Evolutionary conservation across 495 filamentous ascomycete species (phyloP), one percentile per base, ranked within the genome.

Genomic region (Neurospora tetraspora): DNA sequence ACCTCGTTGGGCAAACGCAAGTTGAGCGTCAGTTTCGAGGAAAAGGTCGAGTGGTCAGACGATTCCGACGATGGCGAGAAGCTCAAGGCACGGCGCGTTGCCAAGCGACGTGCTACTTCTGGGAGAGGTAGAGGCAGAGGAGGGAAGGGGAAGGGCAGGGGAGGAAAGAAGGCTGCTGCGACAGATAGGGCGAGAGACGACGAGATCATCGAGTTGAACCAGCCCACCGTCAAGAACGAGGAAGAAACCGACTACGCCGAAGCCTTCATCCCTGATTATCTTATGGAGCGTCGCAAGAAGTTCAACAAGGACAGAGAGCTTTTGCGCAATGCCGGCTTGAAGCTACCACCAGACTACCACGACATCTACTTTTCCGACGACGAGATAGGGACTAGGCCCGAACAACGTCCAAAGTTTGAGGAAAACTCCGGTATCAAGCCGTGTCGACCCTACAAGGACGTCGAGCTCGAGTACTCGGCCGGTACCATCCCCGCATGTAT

Each of bases 401-500:
- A 89, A 53, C 92, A 96, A 79, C 88, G 86, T 53, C 93, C 96
- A 1, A 81, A 86, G 2, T 93, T 97, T 59, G 86, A 88, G 2
- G 74, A 78, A 39, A 81, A 79, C 38, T 84, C 81, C 39, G 83
- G 83, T 14, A 84, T 89, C 69, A 87, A 86, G 18, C 88, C 92
- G 1, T 89, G 82, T 65, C 86, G 89, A 11, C 80, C 85, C 14
- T 96, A 97, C 78, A 85, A 90, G 74, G 93, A 97, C 74, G 90
- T 95, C 59, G 83, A 86, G 31, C 84, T 98, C 40, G 86, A 88
- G 20, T 88, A 89, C 74, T 96, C 96, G 2, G 87, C 90, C 0
- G 96, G 96, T 1, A 74, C 96, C 11, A 93, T 99, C 71, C 96
- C 96, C 1, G 94, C 94, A 5, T 89, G 93, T 3, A 93, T 98